Conservation (phyloP, 2,329 filamentous ascomycete species). For the Cryphonectria japonica region DNA sequence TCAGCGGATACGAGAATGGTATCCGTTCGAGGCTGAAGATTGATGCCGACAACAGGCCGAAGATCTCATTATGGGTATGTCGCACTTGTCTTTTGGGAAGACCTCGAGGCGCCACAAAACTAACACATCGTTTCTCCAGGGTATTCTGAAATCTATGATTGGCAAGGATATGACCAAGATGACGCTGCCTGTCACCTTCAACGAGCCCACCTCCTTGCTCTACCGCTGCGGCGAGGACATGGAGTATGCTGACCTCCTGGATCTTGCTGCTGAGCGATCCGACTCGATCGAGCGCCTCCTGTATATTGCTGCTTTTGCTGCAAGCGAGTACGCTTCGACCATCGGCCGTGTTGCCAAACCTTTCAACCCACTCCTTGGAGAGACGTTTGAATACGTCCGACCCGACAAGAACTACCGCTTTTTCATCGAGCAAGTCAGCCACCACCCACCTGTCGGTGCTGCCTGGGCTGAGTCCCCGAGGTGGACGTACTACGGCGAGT, state of each 20-base stretch:
- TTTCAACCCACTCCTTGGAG: conserved; percentile 94
- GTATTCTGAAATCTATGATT: conserved; percentile 98
- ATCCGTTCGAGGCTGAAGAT: conserved; percentile 79
- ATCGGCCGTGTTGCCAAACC: conserved; percentile 97
- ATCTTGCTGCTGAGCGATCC: conserved; percentile 80
- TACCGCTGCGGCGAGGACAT: conserved; percentile 97
- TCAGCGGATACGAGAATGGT: conserved; percentile 89
- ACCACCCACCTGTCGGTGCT: conserved; percentile 93
- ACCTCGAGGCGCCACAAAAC: conserved; percentile 10
- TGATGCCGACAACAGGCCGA: conserved; percentile 90
- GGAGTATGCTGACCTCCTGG: conserved; percentile 93
- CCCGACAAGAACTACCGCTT: conserved; percentile 98
- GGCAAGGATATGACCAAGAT: conserved; percentile 99
- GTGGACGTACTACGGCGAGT: conserved; percentile 98
- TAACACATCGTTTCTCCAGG: conserved; percentile 54
- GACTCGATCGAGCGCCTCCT: conserved; percentile 92
- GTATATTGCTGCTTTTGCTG: conserved; percentile 94
- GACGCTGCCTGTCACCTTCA: conserved; percentile 97
- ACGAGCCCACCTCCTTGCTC: conserved; percentile 93
- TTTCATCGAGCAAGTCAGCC: conserved; percentile 97
- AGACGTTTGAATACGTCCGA: conserved; percentile 94
- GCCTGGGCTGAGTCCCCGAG: conserved; percentile 89
- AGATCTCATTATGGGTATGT: conserved; percentile 93
- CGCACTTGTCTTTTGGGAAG: conserved; percentile 12
- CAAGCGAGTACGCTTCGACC: conserved; percentile 94